Evolutionary conservation across 2,329 filamentous ascomycete genomes (phyloP), one percentile per base, ranked within the genome.

Genomic region (Microdochium bolleyi): DNA sequence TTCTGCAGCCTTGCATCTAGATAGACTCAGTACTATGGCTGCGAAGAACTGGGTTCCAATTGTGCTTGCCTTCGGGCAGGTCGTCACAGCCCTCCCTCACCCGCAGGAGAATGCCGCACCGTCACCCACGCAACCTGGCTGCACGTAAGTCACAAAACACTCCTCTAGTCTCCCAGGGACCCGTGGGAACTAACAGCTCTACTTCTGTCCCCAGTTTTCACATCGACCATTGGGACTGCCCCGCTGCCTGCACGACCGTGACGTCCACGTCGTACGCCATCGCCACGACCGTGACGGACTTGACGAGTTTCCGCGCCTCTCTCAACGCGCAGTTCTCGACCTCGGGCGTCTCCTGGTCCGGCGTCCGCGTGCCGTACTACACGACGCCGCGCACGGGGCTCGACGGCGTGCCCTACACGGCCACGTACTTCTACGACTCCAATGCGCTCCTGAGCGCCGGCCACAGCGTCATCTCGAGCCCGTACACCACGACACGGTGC

Each of bases 301-400:
- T 54, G 38, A 49, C 51, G 9, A 51, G 49, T 32, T 61, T 57
- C 49, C 52, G 55, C 24, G 48, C 44, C 30, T 61, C 60, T 25
- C 57, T 62, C 55, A 57, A 61, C 51, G 41, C 25, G 24, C 51
- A 38, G 49, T 61, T 57, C 53, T 62, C 58, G 27, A 60, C 58
- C 10, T 55, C 56, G 1, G 57, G 55, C 21, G 51, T 57, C 10
- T 44, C 57, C 13, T 38, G 34, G 34, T 38, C 34, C 34, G 34
- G 34, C 16, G 56, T 53, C 21, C 44, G 50, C 10, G 57, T 61
- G 9, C 54, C 57, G 11, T 34, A 60, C 22, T 55, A 58, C 34
- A 61, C 60, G 7, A 55, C 54, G 1, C 24, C 56, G 22, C 49
- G 51, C 14, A 49, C 50, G 13, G 53, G 53, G 11, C 30, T 52